Evolutionary conservation across 2,329 filamentous ascomycete genomes (phyloP), one percentile per base, ranked within the genome.

Genomic region (Xylaria arbuscula): DNA sequence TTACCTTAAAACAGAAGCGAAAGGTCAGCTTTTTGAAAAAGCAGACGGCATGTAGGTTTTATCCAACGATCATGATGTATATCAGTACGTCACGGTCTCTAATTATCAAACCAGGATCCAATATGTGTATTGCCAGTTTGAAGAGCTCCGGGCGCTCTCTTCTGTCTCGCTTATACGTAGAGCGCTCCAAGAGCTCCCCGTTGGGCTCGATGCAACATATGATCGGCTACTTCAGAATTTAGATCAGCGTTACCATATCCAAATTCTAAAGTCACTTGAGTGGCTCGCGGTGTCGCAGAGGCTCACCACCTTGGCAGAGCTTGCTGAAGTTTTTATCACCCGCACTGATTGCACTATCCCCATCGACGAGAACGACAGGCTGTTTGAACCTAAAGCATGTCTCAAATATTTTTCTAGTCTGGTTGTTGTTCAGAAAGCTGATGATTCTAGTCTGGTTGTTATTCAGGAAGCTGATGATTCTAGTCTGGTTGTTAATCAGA

Each of bases 31-130:
- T 63, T 1, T 28, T 50, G 4, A 5, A 40, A 15, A 8, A 50
- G 28, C 61, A 15, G 61, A 63, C 9, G 61, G 61, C 17, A 63
- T 63, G 61, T 63, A 63, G 6, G 61, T 57, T 3, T 7, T 17
- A 9, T n/a, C 36, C 2, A 17, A 22, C 1, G 7, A 32, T 0
- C 19, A 13, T 13, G 15, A 2, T 34, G 48, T 2, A 34, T 10
- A 10, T 19, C 10, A 1, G 7, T 0, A 38, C 1, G 15, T 10
- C 7, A 13, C 5, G n/a, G 19, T 9, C n/a, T 15, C 51, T 63
- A 24, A 56, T 15, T 11, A 1, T 22, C 1, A 50, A n/a, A 8
- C 3, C 19, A 63, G 53, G 61, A 56, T 63, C 17, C 61, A 56
- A 48, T 63, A 63, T 56, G n/a, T 63, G 2, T 11, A n/a, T 50